Percentiles rank a stretch among this genome's conserved stretches.
Conservation (phyloP, 163 green algal species). For the Coccomyxa subellipsoidea region DNA sequence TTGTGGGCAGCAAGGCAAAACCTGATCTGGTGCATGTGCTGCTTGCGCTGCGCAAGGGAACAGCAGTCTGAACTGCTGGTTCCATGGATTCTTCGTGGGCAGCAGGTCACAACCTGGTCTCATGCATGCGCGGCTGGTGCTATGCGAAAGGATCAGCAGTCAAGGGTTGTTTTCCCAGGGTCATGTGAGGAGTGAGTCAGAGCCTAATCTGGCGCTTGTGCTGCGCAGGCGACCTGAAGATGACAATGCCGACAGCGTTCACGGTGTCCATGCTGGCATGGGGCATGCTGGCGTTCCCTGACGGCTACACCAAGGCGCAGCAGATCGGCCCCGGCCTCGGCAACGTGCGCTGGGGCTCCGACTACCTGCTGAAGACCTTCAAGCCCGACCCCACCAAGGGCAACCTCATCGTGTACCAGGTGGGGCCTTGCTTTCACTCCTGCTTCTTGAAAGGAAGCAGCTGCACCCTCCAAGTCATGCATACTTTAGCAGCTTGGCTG, state of each 20-base stretch:
- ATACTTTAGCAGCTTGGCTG: too few relatives aligned
- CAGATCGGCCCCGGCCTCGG: slow-evolving; percentile 36
- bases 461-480: too few relatives aligned
- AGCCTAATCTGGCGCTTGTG: background rate
- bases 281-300: slow-evolving; percentile 57
- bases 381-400: background rate
- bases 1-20: background rate
- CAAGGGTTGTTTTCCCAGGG: too few relatives aligned
- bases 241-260: slow-evolving; percentile 74
- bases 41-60: too few relatives aligned
- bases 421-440: too few relatives aligned
- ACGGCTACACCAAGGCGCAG: slow-evolving; percentile 27
- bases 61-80: too few relatives aligned
- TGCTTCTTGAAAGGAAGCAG: too few relatives aligned
- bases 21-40: background rate
- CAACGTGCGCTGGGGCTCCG: slow-evolving; percentile 52
- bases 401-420: slow-evolving; percentile 33
- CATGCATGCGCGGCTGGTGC: too few relatives aligned
- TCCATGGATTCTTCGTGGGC: background rate
- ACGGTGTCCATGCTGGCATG: slow-evolving; percentile 67
- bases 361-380: slow-evolving; percentile 68
- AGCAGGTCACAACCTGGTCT: too few relatives aligned
- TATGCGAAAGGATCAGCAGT: too few relatives aligned
- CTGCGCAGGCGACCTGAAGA: slow-evolving; percentile 68
- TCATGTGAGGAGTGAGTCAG: too few relatives aligned